phyloP scores from a whole-genome alignment of 495 filamentous ascomycete genomes.

The Aspergillus incahuasiensis region DNA sequence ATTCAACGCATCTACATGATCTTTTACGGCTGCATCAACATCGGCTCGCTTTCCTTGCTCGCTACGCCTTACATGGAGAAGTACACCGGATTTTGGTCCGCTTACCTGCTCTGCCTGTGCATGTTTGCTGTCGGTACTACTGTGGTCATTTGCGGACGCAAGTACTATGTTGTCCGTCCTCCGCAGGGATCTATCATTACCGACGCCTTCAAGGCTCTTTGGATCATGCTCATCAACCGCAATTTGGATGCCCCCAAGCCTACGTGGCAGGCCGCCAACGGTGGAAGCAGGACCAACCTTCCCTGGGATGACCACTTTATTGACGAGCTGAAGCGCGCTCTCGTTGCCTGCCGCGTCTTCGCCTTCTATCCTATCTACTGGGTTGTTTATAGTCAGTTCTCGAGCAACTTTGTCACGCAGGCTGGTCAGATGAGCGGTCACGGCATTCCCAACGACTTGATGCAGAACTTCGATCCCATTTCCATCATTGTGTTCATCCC shows the following conservation, averaged over 20 bases:
- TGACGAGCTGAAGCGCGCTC: conserved; percentile 56
- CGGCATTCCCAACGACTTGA: conserved; percentile 67
- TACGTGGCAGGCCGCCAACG: conserved; percentile 47
- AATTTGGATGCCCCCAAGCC: conserved; percentile 60
- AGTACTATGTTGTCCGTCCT: conserved; percentile 56
- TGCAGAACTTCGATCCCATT: conserved; percentile 72
- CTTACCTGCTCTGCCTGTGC: conserved; percentile 65
- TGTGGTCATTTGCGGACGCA: conserved; percentile 51
- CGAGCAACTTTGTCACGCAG: conserved; percentile 54
- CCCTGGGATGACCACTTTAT: conserved; percentile 61
- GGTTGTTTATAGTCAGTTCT: conserved; percentile 58
- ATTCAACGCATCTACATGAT: conserved; percentile 72
- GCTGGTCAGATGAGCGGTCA: conserved; percentile 52
- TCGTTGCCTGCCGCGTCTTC: conserved; percentile 59
- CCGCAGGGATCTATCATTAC: conserved; percentile 60
- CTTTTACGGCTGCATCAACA: conserved; percentile 74
- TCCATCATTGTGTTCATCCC: conserved; percentile 70
- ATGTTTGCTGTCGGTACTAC: conserved; percentile 53
- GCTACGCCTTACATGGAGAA: conserved; percentile 64
- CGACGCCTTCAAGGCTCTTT: conserved; percentile 56
- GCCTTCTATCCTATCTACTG: conserved; percentile 57
- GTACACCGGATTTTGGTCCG: conserved; percentile 67
- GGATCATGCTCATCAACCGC: conserved; percentile 52
- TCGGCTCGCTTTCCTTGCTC: conserved; percentile 62
- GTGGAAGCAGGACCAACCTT: conserved; percentile 28